Base-by-base conservation (phyloP, 495 filamentous ascomycete species). In the Staphylotrichum longicolle region DNA sequence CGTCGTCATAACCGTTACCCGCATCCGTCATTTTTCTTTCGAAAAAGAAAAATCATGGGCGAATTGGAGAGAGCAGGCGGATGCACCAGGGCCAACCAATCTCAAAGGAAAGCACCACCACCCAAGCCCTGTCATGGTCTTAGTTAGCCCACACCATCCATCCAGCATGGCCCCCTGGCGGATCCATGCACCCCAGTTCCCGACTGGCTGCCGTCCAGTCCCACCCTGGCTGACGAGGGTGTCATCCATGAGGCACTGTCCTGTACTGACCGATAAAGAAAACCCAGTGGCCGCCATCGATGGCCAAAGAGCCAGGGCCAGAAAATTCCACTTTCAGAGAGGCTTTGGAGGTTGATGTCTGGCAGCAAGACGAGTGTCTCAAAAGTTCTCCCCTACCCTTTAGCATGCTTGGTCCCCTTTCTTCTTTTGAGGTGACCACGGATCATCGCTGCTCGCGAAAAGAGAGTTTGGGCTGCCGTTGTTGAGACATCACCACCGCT, bases 111-210 rank as follows among this genome's bases (percentile, higher is more conserved):
- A 66, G 57, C 57, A 58, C 15, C 39, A 27, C 20, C 20, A 27
- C 45, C 56, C 46, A 66, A 64, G 54, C 60, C 65, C 67, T 49
- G 39, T 66, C 45, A 50, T 66, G 63, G 63, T 60, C 65, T 62
- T 65, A 63, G 67, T 62, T 65, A 63, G 67, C 68, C 68, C 63
- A 32, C 51, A 32, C 49, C 61, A 57, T 46, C 40, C 51, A 65
- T 14, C 63, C 53, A 45, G 61, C 64, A 61, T 58, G 58, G 42
- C 51, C 57, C 64, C 70, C 66, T 59, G 62, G 64, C 49, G 51
- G 34, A 20, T 14, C 67, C 32, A 20, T 68, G 64, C 57, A 73
- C 70, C 68, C 68, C 63, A 57, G 66, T 58, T 48, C 57, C 58
- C 57, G 50, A 9, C 32, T 42, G 53, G 44, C 6, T 2, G 52